Evolutionary conservation across 139 green algal species (phyloP).

Genomic region (Picochlorum sp.): DNA sequence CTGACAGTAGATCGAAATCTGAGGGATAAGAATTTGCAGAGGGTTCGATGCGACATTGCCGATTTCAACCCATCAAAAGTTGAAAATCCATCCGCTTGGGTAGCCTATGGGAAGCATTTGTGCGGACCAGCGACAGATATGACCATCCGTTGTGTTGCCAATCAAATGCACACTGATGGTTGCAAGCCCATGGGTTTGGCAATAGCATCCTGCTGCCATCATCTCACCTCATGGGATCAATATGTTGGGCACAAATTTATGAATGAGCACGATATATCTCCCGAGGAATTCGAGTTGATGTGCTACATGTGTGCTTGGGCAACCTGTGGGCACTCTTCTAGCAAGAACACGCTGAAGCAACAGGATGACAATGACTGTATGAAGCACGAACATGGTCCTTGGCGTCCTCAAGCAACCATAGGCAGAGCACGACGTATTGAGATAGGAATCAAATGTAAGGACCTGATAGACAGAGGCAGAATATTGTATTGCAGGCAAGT

Average conservation of each 20-base stretch:
- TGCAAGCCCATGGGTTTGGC: conserved; percentile 26
- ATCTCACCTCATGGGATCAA: conserved; percentile 65
- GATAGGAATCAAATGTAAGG: conserved; percentile 55
- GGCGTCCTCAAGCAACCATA: conserved; percentile 16
- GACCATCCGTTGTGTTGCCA: conserved; percentile 38
- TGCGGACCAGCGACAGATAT: conserved; percentile 74
- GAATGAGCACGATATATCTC: conserved; percentile 36
- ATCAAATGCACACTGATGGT: background rate
- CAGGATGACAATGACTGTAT: conserved; percentile 1
- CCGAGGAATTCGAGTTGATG: conserved; percentile 66
- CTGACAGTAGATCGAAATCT: conserved; percentile 31
- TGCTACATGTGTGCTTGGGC: conserved; percentile 69
- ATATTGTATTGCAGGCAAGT: background rate
- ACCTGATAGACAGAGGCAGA: conserved; percentile 57
- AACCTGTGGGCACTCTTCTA: conserved; percentile 53
- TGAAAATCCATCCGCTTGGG: conserved; percentile 25
- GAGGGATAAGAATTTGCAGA: conserved; percentile 28
- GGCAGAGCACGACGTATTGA: conserved; percentile 26
- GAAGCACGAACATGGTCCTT: background rate
- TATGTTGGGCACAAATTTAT: conserved; percentile 56
- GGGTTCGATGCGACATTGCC: conserved; percentile 49
- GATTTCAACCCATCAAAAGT: conserved; percentile 36
- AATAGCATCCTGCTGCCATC: conserved; percentile 78
- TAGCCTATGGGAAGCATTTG: conserved; percentile 66
- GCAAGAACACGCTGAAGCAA: conserved; percentile 6